phyloP scores from a whole-genome alignment of 2,329 filamentous ascomycete genomes.

The Cryphonectria nitschkei region DNA sequence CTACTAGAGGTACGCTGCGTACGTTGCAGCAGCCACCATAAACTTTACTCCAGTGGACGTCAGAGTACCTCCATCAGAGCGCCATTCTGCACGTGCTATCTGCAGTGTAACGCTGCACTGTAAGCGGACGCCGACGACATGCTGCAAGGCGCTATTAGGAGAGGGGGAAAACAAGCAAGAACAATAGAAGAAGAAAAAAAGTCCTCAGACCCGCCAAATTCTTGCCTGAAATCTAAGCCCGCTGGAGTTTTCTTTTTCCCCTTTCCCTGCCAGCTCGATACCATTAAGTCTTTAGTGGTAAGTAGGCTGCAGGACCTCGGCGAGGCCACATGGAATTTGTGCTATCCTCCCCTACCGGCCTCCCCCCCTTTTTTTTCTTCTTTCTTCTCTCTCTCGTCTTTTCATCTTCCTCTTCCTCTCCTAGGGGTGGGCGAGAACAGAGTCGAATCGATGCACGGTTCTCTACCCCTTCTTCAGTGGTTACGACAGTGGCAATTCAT shows the following conservation, averaged over 20 bases:
- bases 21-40: not conserved
- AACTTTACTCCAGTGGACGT: not conserved
- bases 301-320: too few species aligned
- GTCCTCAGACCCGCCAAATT: not conserved
- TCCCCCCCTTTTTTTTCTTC: too few species aligned
- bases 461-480: not conserved
- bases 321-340: not conserved
- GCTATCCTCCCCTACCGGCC: too few species aligned
- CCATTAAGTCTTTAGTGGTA: too few species aligned
- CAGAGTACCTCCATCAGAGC: not conserved
- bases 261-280: too few species aligned
- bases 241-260: not conserved
- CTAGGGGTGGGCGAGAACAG: not conserved
- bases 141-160: not conserved
- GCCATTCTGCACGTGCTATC: constrained; percentile 11
- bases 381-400: not conserved
- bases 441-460: not conserved
- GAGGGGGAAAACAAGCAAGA: not conserved
- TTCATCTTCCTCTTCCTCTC: not conserved
- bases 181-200: not conserved
- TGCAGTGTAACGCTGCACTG: constrained; percentile 15
- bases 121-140: constrained; percentile 1
- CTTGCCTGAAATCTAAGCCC: not conserved
- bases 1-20: not conserved
- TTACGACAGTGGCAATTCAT: constrained; percentile 1